phyloP scores from a whole-genome alignment of 2,329 filamentous ascomycete genomes.

The Arthrobotrys musiformis region DNA sequence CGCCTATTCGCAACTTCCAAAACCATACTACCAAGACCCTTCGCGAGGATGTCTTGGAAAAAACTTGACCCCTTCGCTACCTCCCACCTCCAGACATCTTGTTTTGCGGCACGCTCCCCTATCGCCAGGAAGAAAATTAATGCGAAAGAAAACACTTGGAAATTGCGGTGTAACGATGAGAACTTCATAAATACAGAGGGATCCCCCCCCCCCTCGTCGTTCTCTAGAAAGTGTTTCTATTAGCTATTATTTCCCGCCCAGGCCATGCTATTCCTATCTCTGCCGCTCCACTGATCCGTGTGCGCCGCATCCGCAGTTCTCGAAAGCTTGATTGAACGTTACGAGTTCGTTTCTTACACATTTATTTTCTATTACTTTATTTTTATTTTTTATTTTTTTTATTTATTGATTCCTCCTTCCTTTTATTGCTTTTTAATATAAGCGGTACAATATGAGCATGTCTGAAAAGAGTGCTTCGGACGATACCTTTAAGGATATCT shows the following conservation, averaged over 20 bases:
- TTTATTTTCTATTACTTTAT: background rate
- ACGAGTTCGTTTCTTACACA: background rate
- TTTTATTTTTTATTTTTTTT: background rate
- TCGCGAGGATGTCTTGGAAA: conserved; percentile 55
- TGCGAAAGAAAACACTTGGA: background rate
- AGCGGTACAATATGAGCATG: conserved; percentile 17
- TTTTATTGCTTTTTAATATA: conserved; percentile 13
- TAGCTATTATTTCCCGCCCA: background rate
- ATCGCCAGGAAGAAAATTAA: conserved; percentile 29
- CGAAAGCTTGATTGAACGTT: conserved; percentile 21
- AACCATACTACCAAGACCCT: conserved; percentile 48
- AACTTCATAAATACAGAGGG: conserved; percentile 51
- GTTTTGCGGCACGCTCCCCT: conserved; percentile 19
- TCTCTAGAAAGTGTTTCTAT: conserved; percentile 6
- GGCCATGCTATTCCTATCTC: conserved; percentile 49
- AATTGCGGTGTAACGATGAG: conserved; percentile 35
- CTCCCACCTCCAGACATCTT: conserved; percentile 38
- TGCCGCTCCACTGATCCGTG: conserved; percentile 27
- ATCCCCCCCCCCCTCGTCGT: conserved; percentile 17
- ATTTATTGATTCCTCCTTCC: background rate
- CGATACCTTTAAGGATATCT: conserved; percentile 46
- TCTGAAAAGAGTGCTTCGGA: conserved; percentile 38
- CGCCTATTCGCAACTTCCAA: conserved; percentile 40
- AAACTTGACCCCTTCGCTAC: conserved; percentile 39
- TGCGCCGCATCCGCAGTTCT: conserved; percentile 29